These are phyloP conservation scores for Lactifluus pinguis DNA, from an alignment of 768 basidiomycete genomes.

Conservation along the genomic window DNA sequence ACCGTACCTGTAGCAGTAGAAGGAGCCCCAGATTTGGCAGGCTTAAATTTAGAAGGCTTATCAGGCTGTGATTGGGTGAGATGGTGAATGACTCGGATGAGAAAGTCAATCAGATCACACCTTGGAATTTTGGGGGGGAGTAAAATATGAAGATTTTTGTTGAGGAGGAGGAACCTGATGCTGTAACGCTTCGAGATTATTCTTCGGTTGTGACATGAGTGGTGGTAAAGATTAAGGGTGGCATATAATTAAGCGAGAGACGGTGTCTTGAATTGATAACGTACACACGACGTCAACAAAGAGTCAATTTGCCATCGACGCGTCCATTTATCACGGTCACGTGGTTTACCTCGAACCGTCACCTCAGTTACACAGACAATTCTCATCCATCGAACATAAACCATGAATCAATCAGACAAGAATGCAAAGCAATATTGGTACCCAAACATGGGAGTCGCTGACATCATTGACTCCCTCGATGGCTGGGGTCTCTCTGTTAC, in stretches of 20 bases:
- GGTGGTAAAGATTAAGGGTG: background rate
- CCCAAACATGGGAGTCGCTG: conserved; percentile 53
- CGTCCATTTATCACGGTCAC: conserved; percentile 6
- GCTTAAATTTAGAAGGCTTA: conserved; percentile 18
- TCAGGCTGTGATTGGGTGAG: background rate
- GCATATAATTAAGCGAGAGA: background rate
- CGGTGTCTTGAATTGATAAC: conserved; percentile 4
- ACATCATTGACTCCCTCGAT: conserved; percentile 55
- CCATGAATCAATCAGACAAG: conserved; percentile 12
- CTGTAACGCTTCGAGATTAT: conserved; percentile 20
- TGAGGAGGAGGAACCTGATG: conserved; percentile 5
- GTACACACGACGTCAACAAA: background rate
- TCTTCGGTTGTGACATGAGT: conserved; percentile 19
- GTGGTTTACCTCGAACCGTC: background rate
- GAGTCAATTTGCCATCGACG: background rate
- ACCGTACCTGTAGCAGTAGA: background rate
- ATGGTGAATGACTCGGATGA: background rate
- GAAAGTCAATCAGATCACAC: background rate
- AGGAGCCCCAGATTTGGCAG: conserved; percentile 9
- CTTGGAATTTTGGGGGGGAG: conserved; percentile 8
- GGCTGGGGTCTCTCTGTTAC: conserved; percentile 63
- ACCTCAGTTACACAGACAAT: too few relatives aligned
- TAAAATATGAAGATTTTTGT: conserved; percentile 8
- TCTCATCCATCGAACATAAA: background rate
- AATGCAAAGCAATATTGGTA: conserved; percentile 39